phyloP scores from a whole-genome alignment of 129 eudicot species.

The Scalesia atractyloides region DNA sequence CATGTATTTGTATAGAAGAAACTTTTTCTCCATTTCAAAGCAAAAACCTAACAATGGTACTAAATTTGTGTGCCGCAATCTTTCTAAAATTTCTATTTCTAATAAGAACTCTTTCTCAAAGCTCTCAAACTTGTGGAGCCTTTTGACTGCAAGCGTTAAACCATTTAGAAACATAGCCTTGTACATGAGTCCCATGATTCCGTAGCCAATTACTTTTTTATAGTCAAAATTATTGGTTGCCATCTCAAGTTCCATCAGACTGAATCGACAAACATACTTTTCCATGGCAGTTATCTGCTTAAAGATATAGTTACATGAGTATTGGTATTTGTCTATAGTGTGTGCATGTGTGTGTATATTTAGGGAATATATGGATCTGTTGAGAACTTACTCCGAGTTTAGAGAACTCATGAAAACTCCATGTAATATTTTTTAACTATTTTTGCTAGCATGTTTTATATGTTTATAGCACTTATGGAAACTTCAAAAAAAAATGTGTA shows the following conservation, averaged over 20 bases:
- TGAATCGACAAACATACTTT: conserved; percentile 30
- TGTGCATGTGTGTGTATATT: too few relatives aligned
- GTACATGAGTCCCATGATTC: conserved; percentile 48
- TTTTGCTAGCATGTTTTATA: too few relatives aligned
- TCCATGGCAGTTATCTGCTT: conserved; percentile 40
- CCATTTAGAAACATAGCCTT: conserved; percentile 39
- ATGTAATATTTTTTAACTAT: too few relatives aligned
- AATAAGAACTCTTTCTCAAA: conserved; percentile 41
- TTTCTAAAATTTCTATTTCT: conserved; percentile 44
- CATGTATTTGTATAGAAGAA: conserved; percentile 52
- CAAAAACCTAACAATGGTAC: conserved; percentile 57
- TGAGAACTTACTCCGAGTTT: too few relatives aligned
- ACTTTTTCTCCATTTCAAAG: conserved; percentile 35
- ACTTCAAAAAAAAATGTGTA: too few relatives aligned
- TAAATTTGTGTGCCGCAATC: conserved; percentile 34
- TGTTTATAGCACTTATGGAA: too few relatives aligned
- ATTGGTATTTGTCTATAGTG: not conserved
- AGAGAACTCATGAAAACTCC: too few relatives aligned
- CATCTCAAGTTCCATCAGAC: conserved; percentile 37
- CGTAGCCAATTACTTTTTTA: conserved; percentile 36
- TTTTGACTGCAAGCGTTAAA: conserved; percentile 37
- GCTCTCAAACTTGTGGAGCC: conserved; percentile 40
- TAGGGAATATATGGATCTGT: too few relatives aligned
- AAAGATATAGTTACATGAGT: not conserved
- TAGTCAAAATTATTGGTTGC: conserved; percentile 44